phyloP scores from a whole-genome alignment of 1,284 basidiomycete genomes.

The Ustilago bromivora region DNA sequence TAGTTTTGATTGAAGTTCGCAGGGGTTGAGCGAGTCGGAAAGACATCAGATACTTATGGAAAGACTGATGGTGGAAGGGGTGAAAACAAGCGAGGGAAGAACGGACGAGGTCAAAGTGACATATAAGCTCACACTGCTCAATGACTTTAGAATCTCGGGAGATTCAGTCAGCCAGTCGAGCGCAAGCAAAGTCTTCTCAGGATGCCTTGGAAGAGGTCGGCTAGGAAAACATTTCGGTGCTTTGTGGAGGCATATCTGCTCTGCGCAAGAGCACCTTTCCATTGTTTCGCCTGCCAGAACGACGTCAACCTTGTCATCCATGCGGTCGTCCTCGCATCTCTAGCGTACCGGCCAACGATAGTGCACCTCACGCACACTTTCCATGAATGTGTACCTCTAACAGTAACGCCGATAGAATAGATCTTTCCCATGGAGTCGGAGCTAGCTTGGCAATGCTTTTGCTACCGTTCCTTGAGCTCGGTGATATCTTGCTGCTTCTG shows the following conservation, averaged over 20 bases:
- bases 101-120: neutral
- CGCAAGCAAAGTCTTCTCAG: neutral
- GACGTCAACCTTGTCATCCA: neutral
- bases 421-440: neutral
- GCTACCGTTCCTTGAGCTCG: neutral
- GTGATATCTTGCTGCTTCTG: neutral
- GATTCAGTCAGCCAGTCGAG: neutral
- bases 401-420: neutral
- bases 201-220: neutral
- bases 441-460: neutral
- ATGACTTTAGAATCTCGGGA: neutral
- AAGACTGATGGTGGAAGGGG: slow-evolving; percentile 82
- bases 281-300: too few relatives aligned
- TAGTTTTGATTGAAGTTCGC: neutral
- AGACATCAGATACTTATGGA: slow-evolving; percentile 79
- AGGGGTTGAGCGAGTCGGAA: neutral
- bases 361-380: neutral
- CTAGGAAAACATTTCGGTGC: neutral
- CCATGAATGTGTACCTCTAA: neutral
- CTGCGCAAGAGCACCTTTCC: neutral
- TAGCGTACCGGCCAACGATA: neutral
- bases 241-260: neutral
- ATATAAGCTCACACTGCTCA: slow-evolving; percentile 1
- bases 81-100: slow-evolving; percentile 74
- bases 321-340: neutral